Conservation (phyloP, 192 early-diverging fungal species). For the Coemansia umbellata region DNA sequence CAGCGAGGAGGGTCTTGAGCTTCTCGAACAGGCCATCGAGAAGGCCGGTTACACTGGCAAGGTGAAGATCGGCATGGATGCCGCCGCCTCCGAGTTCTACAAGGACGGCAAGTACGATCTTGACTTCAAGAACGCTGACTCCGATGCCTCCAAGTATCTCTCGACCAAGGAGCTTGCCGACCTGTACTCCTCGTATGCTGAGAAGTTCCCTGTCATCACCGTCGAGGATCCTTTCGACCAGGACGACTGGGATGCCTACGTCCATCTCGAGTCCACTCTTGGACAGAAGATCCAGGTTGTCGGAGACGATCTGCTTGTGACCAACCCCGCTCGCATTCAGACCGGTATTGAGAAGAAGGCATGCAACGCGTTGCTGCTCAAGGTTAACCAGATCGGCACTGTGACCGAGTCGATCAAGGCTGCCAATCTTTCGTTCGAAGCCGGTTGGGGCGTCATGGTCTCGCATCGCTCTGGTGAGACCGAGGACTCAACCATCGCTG, state of each 20-base stretch:
- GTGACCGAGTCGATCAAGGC: constrained; percentile 93
- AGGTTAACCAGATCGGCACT: constrained; percentile 99
- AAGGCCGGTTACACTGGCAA: constrained; percentile 96
- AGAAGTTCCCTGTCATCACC: constrained; percentile 88
- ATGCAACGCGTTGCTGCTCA: constrained; percentile 91
- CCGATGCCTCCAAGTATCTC: constrained; percentile 69
- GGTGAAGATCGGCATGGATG: constrained; percentile 96
- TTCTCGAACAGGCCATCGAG: constrained; percentile 84
- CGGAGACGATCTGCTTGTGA: constrained; percentile 97
- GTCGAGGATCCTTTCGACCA: constrained; percentile 99
- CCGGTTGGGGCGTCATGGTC: constrained; percentile 99
- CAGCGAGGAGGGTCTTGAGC: constrained; percentile 92
- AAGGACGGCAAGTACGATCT: constrained; percentile 96
- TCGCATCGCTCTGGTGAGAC: constrained; percentile 99
- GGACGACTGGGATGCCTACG: constrained; percentile 95
- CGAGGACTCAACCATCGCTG: constrained; percentile 95
- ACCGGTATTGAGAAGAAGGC: constrained; percentile 92
- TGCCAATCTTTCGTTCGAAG: constrained; percentile 67
- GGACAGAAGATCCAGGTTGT: constrained; percentile 82
- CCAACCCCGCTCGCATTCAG: constrained; percentile 90
- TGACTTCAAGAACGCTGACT: constrained; percentile 92
- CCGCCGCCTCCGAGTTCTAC: constrained; percentile 98
- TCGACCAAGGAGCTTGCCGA: constrained; percentile 75
- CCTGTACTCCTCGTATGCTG: constrained; percentile 78
- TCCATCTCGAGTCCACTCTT: constrained; percentile 64